These are phyloP conservation scores for Helianthus tuberosus DNA, from an alignment of 129 eudicot species.

Conservation along the genomic window DNA sequence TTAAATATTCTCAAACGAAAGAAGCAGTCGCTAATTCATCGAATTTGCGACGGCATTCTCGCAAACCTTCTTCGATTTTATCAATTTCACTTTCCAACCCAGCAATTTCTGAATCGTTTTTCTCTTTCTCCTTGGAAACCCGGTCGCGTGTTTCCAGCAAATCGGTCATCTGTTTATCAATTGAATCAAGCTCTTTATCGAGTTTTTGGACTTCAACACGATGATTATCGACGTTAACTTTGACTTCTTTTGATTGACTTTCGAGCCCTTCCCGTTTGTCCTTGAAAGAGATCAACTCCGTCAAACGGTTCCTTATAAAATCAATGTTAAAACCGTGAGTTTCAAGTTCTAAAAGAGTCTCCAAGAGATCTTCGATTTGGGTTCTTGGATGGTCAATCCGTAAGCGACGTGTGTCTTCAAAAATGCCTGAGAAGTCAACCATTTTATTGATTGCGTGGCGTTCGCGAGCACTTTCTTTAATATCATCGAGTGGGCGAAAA, in stretches of 20 bases:
- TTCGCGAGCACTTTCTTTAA: constrained; percentile 59
- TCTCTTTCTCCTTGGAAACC: constrained; percentile 30
- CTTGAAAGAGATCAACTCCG: constrained; percentile 41
- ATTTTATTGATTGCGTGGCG: constrained; percentile 72
- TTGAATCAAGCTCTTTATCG: constrained; percentile 42
- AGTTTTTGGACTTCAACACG: constrained; percentile 18
- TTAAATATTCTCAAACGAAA: constrained; percentile 5
- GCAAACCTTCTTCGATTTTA: constrained; percentile 29
- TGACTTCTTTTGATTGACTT: constrained; percentile 12
- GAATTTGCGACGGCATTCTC: constrained; percentile 33
- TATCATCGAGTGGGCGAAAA: constrained; percentile 49
- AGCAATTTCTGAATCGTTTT: constrained; percentile 30
- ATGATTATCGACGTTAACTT: constrained; percentile 22
- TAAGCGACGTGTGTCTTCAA: constrained; percentile 45
- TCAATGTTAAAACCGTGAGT: constrained; percentile 64
- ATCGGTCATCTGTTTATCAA: constrained; percentile 44
- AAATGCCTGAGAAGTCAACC: constrained; percentile 62
- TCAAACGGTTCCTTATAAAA: constrained; percentile 44
- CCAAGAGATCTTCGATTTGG: constrained; percentile 49
- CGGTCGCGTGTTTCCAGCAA: constrained; percentile 42
- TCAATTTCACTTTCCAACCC: constrained; percentile 32
- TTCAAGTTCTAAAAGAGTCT: constrained; percentile 66
- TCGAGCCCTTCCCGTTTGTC: constrained; percentile 34
- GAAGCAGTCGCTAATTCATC: constrained; percentile 42
- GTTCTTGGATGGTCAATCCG: constrained; percentile 41